These are phyloP conservation scores for Zea mays DNA, from an alignment of 176 grass and related monocot genomes.

Conservation along the genomic window DNA sequence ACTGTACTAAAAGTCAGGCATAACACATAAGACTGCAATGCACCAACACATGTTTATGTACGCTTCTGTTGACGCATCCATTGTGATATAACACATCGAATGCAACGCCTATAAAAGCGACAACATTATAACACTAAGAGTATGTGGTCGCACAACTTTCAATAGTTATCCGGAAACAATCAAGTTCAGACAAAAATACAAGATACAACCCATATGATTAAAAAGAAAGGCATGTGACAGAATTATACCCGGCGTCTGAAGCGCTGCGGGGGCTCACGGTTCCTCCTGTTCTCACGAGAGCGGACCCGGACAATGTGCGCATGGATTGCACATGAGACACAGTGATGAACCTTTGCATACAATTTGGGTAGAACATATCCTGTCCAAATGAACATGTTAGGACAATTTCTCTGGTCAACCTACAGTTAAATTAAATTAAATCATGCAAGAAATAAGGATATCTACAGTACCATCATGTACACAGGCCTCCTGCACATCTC, in stretches of 20 bases:
- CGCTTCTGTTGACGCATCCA: constrained; percentile 64
- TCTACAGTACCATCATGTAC: constrained; percentile 50
- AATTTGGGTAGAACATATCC: constrained; percentile 66
- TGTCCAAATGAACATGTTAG: neutral
- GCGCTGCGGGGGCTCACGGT: constrained; percentile 58
- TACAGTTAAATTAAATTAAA: neutral
- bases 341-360: constrained; percentile 66
- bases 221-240: neutral
- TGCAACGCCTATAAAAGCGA: constrained; percentile 67
- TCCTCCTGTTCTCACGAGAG: constrained; percentile 59
- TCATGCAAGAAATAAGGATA: neutral
- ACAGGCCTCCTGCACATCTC: constrained; percentile 75
- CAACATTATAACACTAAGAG: neutral
- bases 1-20: constrained; percentile 20
- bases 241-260: constrained; percentile 69
- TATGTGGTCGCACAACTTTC: no score
- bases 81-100: constrained; percentile 42
- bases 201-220: neutral
- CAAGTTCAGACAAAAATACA: neutral
- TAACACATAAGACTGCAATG: constrained; percentile 29
- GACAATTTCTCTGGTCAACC: neutral
- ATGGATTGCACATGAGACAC: constrained; percentile 66
- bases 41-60: constrained; percentile 46
- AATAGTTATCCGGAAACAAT: no score
- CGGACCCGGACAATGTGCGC: constrained; percentile 62